Evolutionary conservation across 495 filamentous ascomycete genomes (phyloP).

Genomic region (Penicillium soppii): DNA sequence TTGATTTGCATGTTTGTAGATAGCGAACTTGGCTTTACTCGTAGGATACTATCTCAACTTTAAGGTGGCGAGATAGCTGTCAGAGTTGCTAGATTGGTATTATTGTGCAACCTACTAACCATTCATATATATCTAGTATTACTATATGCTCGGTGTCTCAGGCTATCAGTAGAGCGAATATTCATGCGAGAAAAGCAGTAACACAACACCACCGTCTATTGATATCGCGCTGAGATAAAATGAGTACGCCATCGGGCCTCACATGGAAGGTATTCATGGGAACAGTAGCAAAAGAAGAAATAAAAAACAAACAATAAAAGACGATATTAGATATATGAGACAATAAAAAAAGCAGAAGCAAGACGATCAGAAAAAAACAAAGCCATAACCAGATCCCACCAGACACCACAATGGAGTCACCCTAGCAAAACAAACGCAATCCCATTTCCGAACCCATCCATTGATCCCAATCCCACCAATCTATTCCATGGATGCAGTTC

Average conservation of each 20-base stretch:
- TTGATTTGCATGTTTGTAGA: too few species aligned
- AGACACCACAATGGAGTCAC: conserved; percentile 21
- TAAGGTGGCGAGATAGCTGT: too few species aligned
- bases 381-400: conserved; percentile 18
- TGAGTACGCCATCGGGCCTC: neutral
- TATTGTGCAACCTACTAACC: too few species aligned
- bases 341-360: neutral
- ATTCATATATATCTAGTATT: too few species aligned
- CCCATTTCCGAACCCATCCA: conserved; percentile 25
- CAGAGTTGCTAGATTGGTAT: too few species aligned
- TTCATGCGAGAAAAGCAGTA: too few species aligned
- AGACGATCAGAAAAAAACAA: conserved; percentile 2
- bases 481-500: conserved; percentile 27
- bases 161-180: too few species aligned
- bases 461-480: conserved; percentile 2
- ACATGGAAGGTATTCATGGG: neutral
- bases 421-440: conserved; percentile 16
- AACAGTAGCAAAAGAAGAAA: neutral
- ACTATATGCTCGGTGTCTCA: too few species aligned
- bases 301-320: neutral
- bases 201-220: too few species aligned
- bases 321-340: conserved; percentile 19
- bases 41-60: too few species aligned
- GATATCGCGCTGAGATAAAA: too few species aligned
- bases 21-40: too few species aligned